Evolutionary conservation across 805 yeast species (phyloP).

Genomic region (Kregervanrija delftensis): DNA sequence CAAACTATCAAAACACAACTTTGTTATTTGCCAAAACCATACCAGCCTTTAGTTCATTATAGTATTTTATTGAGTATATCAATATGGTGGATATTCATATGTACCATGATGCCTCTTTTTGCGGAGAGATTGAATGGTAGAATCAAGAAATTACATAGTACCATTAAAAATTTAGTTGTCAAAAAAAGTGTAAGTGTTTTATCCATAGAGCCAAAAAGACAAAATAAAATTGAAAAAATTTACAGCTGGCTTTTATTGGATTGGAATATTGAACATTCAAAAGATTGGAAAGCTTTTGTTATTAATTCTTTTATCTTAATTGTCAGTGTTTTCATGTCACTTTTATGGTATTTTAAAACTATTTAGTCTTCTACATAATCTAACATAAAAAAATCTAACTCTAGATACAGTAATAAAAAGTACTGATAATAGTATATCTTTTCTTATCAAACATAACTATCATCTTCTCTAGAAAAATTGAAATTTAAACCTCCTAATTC

Average conservation of each 20-base stretch:
- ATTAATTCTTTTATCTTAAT: conserved; percentile 8
- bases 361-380: conserved; percentile 6
- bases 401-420: too few relatives aligned
- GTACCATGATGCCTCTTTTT: conserved; percentile 10
- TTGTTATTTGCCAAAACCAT: conserved; percentile 26
- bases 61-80: conserved; percentile 7
- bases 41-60: conserved; percentile 18
- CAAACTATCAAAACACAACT: conserved; percentile 23
- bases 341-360: conserved; percentile 14
- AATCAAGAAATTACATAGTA: background rate
- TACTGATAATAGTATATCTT: background rate
- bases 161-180: background rate
- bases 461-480: background rate
- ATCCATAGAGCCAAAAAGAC: conserved; percentile 6
- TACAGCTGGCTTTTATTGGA: conserved; percentile 9
- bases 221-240: background rate
- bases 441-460: conserved; percentile 2
- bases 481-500: conserved; percentile 8
- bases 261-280: conserved; percentile 17
- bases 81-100: conserved; percentile 15
- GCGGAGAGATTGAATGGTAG: conserved; percentile 7
- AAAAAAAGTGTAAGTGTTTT: conserved; percentile 4
- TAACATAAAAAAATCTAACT: background rate
- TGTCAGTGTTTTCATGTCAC: conserved; percentile 5
- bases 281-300: conserved; percentile 8